Conservation (phyloP, 768 basidiomycete genomes). For the Boletus insuetus region DNA sequence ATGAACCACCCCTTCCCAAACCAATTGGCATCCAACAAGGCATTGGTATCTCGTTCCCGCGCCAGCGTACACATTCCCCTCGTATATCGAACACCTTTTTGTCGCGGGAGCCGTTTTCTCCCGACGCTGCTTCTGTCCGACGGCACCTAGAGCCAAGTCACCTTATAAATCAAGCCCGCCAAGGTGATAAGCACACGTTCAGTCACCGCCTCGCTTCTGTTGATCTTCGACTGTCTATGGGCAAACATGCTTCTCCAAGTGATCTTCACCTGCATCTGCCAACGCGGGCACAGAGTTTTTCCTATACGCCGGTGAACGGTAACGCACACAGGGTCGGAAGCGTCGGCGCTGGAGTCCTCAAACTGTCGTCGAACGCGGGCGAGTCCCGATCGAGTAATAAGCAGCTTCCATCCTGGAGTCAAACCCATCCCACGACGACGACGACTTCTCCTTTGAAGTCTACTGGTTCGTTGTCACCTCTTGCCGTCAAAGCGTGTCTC, state of each 20-base stretch:
- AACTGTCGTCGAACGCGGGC: constrained; percentile 7
- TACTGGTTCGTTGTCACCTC: background rate
- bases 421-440: constrained; percentile 1
- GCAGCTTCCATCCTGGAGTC: constrained; percentile 20
- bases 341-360: background rate
- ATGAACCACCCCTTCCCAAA: constrained; percentile 11
- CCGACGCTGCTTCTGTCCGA: constrained; percentile 6
- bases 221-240: constrained; percentile 17
- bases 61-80: constrained; percentile 7
- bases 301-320: background rate
- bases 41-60: constrained; percentile 13
- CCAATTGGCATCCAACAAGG: background rate
- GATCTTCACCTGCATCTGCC: constrained; percentile 18
- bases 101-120: background rate
- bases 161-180: constrained; percentile 8
- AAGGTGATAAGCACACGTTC: constrained; percentile 8
- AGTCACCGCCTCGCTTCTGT: constrained; percentile 18
- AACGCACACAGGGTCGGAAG: constrained; percentile 4
- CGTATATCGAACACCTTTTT: constrained; percentile 9
- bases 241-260: constrained; percentile 16
- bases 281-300: constrained; percentile 13
- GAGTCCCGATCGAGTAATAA: constrained; percentile 4
- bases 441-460: background rate
- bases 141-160: constrained; percentile 1
- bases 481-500: background rate